A percentile compares a stretch with the other conserved stretches of the same genome.
Evolutionary conservation across 306 rosid genomes (phyloP).

Genomic region (Bauhinia variegata): DNA sequence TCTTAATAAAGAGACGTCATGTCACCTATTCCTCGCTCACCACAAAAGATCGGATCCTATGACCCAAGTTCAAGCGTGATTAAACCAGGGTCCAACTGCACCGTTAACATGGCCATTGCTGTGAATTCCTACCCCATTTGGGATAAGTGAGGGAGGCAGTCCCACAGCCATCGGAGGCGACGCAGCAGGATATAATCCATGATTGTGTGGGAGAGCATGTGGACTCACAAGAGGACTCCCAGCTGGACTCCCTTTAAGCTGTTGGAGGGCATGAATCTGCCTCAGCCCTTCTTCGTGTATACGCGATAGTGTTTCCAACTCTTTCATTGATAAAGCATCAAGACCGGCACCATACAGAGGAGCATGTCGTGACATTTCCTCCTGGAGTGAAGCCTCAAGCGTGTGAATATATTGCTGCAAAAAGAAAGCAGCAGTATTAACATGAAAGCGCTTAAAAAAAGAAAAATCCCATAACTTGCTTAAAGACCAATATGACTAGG

Average conservation of each 20-base stretch:
- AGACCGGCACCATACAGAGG: conserved; percentile 95
- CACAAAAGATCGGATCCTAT: conserved; percentile 23
- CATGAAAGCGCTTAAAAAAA: too few relatives aligned
- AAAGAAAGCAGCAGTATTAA: conserved; percentile 28
- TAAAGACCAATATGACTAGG: too few relatives aligned
- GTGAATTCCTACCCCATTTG: conserved; percentile 83
- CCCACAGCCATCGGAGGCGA: conserved; percentile 67
- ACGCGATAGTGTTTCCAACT: conserved; percentile 86
- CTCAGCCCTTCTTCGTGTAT: conserved; percentile 96
- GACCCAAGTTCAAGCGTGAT: conserved; percentile 62
- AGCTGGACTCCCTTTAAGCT: conserved; percentile 75
- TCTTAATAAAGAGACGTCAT: conserved; percentile 37
- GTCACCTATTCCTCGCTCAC: conserved; percentile 25
- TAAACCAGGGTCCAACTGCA: conserved; percentile 94
- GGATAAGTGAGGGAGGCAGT: conserved; percentile 65
- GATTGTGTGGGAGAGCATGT: conserved; percentile 72
- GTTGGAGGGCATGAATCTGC: conserved; percentile 92
- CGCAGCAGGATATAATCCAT: conserved; percentile 69
- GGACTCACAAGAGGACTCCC: conserved; percentile 83
- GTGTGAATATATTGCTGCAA: conserved; percentile 97
- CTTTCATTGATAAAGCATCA: conserved; percentile 92
- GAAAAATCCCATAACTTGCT: too few relatives aligned
- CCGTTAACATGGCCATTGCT: conserved; percentile 94
- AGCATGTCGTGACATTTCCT: conserved; percentile 97
- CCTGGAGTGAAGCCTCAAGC: conserved; percentile 86